Percentiles rank a stretch among this genome's conserved stretches.
Evolutionary conservation across 169 alveolate species (phyloP).

Genomic region (Condylostoma magnum): DNA sequence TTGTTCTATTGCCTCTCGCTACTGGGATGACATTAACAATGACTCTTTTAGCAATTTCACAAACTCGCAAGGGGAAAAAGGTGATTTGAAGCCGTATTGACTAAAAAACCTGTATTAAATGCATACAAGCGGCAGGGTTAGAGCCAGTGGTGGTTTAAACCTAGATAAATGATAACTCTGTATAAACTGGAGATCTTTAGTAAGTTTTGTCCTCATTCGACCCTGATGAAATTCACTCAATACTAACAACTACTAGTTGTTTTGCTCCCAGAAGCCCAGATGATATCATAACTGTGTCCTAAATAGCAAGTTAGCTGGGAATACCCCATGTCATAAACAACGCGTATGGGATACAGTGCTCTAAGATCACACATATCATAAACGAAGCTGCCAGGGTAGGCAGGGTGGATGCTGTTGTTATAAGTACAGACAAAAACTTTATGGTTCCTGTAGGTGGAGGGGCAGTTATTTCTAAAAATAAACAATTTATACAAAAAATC

Average conservation of each 20-base stretch:
- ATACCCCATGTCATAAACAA: slow-evolving; percentile 79
- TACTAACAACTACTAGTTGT: slow-evolving; percentile 78
- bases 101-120: slow-evolving; percentile 85
- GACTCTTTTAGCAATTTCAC: slow-evolving; percentile 58
- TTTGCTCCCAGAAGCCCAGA: slow-evolving; percentile 91
- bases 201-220: slow-evolving; percentile 39
- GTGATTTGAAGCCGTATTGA: slow-evolving; percentile 88
- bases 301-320: slow-evolving; percentile 56
- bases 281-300: slow-evolving; percentile 64
- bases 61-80: slow-evolving; percentile 50
- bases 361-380: slow-evolving; percentile 61
- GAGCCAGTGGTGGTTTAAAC: slow-evolving; percentile 67
- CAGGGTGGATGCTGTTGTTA: slow-evolving; percentile 73
- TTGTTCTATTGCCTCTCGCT: slow-evolving; percentile 79
- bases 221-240: slow-evolving; percentile 59
- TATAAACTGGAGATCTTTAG: slow-evolving; percentile 63
- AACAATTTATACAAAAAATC: slow-evolving; percentile 46
- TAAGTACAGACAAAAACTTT: slow-evolving; percentile 87
- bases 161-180: slow-evolving; percentile 35
- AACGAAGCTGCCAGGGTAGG: slow-evolving; percentile 68
- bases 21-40: slow-evolving; percentile 88
- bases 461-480: slow-evolving; percentile 52
- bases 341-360: slow-evolving; percentile 89
- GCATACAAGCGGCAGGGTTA: slow-evolving; percentile 76
- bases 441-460: slow-evolving; percentile 92